Percentiles rank a stretch among this genome's conserved stretches.
Evolutionary conservation across 179 eudicot species (phyloP).

Genomic region (Spinacia oleracea): DNA sequence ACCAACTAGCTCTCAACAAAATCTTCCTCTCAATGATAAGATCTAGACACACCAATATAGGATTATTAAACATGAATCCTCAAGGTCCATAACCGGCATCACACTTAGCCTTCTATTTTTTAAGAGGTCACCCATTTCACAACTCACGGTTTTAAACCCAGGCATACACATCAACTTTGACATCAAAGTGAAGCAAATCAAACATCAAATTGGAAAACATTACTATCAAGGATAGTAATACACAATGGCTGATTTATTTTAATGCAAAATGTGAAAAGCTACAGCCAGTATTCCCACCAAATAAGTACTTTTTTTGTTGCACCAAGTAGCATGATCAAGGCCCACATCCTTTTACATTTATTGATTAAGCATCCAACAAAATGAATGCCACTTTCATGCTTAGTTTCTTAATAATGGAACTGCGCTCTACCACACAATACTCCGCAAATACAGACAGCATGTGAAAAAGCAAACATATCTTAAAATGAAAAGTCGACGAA

Average conservation of each 20-base stretch:
- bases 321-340: slow-evolving; percentile 18
- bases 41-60: background rate
- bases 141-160: background rate
- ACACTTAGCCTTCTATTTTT: background rate
- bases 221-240: background rate
- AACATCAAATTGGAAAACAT: background rate
- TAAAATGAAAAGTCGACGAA: background rate
- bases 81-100: background rate
- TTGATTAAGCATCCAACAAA: slow-evolving; percentile 11
- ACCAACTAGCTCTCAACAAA: background rate
- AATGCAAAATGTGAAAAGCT: background rate
- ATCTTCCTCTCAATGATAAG: background rate
- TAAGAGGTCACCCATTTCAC: background rate
- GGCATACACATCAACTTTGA: background rate
- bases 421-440: slow-evolving; percentile 18
- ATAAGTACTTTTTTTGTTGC: slow-evolving; percentile 6
- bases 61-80: background rate
- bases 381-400: slow-evolving; percentile 10
- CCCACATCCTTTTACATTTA: slow-evolving; percentile 25
- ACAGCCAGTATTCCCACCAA: slow-evolving; percentile 20
- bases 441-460: slow-evolving; percentile 20
- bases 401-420: slow-evolving; percentile 11
- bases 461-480: slow-evolving; percentile 11
- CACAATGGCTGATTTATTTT: background rate
- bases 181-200: background rate